These are phyloP conservation scores for Scytalidium sp. DNA, from an alignment of 2,329 filamentous ascomycete genomes.

Conservation along the genomic window DNA sequence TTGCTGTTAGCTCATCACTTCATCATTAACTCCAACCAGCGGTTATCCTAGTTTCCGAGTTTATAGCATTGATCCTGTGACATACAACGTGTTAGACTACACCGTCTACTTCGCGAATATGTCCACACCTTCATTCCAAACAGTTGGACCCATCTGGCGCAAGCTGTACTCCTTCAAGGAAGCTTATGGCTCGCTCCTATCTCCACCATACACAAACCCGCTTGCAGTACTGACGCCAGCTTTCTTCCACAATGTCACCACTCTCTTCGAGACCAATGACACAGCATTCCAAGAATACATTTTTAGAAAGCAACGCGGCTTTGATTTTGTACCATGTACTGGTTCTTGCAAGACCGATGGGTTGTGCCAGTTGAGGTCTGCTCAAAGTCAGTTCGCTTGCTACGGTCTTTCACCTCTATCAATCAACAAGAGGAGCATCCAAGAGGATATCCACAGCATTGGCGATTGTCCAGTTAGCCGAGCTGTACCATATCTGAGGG, in stretches of 20 bases:
- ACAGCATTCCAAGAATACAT: slow-evolving; percentile 44
- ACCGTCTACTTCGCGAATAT: slow-evolving; percentile 23
- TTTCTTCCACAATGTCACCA: slow-evolving; percentile 59
- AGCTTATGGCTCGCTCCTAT: slow-evolving; percentile 29
- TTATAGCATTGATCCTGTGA: slow-evolving; percentile 26
- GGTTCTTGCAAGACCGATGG: slow-evolving; percentile 40
- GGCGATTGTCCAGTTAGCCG: no score
- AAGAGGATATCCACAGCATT: no score
- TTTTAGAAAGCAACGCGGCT: slow-evolving; percentile 40
- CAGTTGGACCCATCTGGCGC: slow-evolving; percentile 26
- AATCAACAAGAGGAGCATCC: no score
- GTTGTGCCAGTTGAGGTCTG: slow-evolving; percentile 52
- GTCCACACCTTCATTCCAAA: no score
- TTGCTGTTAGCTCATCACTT: slow-evolving; percentile 26
- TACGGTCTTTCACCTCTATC: no score
- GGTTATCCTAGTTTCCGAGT: slow-evolving; percentile 27
- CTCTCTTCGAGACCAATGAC: slow-evolving; percentile 40
- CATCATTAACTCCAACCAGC: slow-evolving; percentile 25
- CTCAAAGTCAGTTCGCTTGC: slow-evolving; percentile 46
- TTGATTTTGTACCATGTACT: slow-evolving; percentile 40
- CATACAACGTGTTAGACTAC: slow-evolving; percentile 24
- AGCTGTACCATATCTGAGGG: no score
- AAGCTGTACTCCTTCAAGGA: slow-evolving; percentile 27
- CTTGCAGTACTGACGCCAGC: slow-evolving; percentile 47
- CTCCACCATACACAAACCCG: slow-evolving; percentile 36